Percentiles rank a stretch among this genome's conserved stretches.
Conservation (phyloP, 345 rosid genomes). For the Populus ilicifolia region DNA sequence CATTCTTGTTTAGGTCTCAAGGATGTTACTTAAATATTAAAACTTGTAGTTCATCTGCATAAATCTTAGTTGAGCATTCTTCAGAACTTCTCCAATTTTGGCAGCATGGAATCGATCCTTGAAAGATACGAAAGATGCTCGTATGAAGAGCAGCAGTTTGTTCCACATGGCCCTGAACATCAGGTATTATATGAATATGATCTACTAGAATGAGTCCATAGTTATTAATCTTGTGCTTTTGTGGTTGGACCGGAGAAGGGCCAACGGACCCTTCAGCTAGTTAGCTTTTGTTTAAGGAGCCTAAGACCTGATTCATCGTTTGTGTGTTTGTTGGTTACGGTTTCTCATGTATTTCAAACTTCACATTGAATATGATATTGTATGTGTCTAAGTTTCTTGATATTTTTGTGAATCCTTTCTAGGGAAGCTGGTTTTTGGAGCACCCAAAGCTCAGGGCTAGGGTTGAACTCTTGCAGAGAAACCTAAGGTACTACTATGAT, state of each 20-base stretch:
- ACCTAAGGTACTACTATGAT: slow-evolving; percentile 40
- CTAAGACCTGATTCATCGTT: not conserved
- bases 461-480: slow-evolving; percentile 15
- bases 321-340: not conserved
- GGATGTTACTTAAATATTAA: not conserved
- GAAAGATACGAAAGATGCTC: slow-evolving; percentile 62
- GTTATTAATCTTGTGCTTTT: not conserved
- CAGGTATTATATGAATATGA: slow-evolving; percentile 30
- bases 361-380: not conserved
- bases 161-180: slow-evolving; percentile 22
- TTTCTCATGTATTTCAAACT: not conserved
- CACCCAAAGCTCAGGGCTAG: slow-evolving; percentile 8
- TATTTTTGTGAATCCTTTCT: not conserved
- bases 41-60: not conserved
- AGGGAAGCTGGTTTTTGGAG: slow-evolving; percentile 33
- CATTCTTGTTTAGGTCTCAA: not conserved
- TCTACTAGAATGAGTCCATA: not conserved
- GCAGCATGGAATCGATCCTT: slow-evolving; percentile 71
- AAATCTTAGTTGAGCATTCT: not conserved
- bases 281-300: not conserved
- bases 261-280: not conserved
- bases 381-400: not conserved
- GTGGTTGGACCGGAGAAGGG: too few species aligned
- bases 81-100: not conserved
- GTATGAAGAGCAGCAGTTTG: slow-evolving; percentile 36